A percentile compares a stretch with the other conserved stretches of the same genome.
Conservation (phyloP, 2,329 filamentous ascomycete genomes). For the Parastagonospora avenae region DNA sequence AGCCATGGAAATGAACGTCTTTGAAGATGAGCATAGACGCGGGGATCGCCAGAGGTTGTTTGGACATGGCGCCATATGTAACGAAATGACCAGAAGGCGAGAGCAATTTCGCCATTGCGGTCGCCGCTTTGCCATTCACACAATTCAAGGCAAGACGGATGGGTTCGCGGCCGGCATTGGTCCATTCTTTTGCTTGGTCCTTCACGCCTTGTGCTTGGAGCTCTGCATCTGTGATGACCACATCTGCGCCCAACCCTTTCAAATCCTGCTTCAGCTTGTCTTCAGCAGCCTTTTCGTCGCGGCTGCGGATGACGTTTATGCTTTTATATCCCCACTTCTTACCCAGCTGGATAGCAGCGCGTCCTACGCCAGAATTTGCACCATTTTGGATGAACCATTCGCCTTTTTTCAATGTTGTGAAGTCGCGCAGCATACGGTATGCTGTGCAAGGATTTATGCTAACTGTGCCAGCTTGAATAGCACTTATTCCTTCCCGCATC, state of each 20-base stretch:
- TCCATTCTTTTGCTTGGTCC: constrained; percentile 67
- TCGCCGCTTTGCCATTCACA: constrained; percentile 86
- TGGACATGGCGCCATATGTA: constrained; percentile 95
- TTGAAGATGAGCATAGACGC: constrained; percentile 92
- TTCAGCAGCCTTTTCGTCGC: constrained; percentile 73
- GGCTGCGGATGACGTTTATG: constrained; percentile 84
- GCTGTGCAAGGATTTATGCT: constrained; percentile 93
- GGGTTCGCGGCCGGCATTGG: constrained; percentile 71
- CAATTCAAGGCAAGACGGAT: constrained; percentile 87
- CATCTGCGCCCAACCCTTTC: constrained; percentile 64
- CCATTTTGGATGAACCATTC: constrained; percentile 98
- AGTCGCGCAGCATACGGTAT: constrained; percentile 89
- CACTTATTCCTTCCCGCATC: constrained; percentile 70
- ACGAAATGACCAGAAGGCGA: constrained; percentile 73
- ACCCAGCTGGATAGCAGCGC: constrained; percentile 88
- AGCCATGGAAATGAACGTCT: constrained; percentile 84
- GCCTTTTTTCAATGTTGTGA: constrained; percentile 68
- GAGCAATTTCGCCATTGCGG: constrained; percentile 76
- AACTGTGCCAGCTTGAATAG: constrained; percentile 83
- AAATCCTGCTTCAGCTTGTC: constrained; percentile 67
- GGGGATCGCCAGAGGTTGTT: constrained; percentile 80
- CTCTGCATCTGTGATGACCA: constrained; percentile 67
- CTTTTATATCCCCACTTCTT: constrained; percentile 85
- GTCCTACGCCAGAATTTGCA: constrained; percentile 89
- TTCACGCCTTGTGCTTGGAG: constrained; percentile 67